A percentile compares a stretch with the other conserved stretches of the same genome.
These are phyloP conservation scores for Coffea canephora DNA, from an alignment of 257 asterid genomes.

Conservation along the genomic window DNA sequence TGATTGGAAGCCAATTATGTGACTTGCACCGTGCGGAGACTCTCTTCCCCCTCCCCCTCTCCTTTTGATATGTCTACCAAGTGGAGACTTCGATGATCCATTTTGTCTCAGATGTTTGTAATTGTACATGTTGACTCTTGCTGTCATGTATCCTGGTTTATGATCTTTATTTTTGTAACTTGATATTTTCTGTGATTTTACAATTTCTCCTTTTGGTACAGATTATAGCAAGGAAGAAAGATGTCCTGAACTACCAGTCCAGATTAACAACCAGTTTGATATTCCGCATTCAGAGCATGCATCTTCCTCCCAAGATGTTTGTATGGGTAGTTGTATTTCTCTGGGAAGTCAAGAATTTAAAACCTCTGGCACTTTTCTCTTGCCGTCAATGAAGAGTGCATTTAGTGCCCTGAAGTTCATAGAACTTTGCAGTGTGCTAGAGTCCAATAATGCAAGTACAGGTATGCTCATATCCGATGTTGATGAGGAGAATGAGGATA, in stretches of 20 bases:
- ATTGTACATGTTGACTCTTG: neutral
- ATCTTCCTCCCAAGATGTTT: constrained; percentile 18
- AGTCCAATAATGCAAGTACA: constrained; percentile 20
- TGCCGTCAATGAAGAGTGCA: constrained; percentile 35
- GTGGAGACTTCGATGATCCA: neutral
- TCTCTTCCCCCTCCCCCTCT: too few relatives aligned
- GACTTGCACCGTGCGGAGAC: neutral
- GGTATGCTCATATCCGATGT: constrained; percentile 20
- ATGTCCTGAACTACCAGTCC: constrained; percentile 16
- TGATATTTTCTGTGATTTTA: neutral
- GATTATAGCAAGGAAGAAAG: constrained; percentile 17
- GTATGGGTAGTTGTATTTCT: constrained; percentile 8
- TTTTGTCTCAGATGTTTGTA: constrained; percentile 6
- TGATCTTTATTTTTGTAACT: neutral
- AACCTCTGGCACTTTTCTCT: constrained; percentile 20
- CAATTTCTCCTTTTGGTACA: constrained; percentile 7
- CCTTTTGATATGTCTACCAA: too few relatives aligned
- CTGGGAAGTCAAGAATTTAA: constrained; percentile 23
- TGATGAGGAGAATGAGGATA: constrained; percentile 15
- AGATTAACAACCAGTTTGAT: constrained; percentile 20
- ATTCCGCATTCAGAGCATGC: constrained; percentile 20
- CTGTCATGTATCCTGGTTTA: neutral
- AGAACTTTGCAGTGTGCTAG: constrained; percentile 19
- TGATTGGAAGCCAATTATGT: neutral
- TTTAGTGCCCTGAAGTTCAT: constrained; percentile 22